A percentile compares a stretch with the other conserved stretches of the same genome.
Conservation (phyloP, 2,329 filamentous ascomycete genomes). For the Diaporthe amygdali region DNA sequence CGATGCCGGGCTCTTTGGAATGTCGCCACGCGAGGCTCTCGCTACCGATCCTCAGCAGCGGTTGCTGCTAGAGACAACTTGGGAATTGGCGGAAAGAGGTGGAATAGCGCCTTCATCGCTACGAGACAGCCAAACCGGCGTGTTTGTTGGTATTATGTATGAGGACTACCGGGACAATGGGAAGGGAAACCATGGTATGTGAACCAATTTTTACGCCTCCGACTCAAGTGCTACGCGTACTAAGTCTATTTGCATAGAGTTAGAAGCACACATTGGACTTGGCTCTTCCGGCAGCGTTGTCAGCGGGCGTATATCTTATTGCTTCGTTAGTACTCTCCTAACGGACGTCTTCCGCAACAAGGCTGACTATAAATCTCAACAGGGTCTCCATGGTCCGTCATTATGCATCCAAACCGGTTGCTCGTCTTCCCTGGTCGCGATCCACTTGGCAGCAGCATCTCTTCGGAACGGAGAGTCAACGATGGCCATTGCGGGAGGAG, state of each 20-base stretch:
- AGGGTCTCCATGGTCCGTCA: constrained; percentile 2
- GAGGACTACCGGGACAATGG: constrained; percentile 30
- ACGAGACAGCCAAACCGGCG: constrained; percentile 31
- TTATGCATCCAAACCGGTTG: constrained; percentile 6
- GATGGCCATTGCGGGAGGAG: constrained; percentile 2
- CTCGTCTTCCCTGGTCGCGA: constrained; percentile 9
- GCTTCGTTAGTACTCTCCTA: neutral
- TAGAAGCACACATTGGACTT: neutral
- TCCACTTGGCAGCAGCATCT: constrained; percentile 9
- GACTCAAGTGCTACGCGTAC: neutral
- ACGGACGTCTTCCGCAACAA: no score
- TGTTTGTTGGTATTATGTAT: constrained; percentile 33
- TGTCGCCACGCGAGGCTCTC: constrained; percentile 29
- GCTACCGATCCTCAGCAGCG: constrained; percentile 25
- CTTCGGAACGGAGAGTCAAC: neutral
- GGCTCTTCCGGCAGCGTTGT: constrained; percentile 6
- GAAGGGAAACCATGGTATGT: neutral
- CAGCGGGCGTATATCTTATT: constrained; percentile 6
- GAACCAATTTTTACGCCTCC: no score
- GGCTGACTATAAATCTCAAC: neutral
- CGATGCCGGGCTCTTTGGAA: constrained; percentile 35
- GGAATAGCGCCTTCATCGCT: constrained; percentile 28
- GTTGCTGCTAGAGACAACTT: constrained; percentile 29
- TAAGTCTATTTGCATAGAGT: neutral
- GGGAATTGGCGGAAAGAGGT: constrained; percentile 30